These are phyloP conservation scores for Tephrocybe sp. DNA, from an alignment of 768 basidiomycete species.

Conservation along the genomic window DNA sequence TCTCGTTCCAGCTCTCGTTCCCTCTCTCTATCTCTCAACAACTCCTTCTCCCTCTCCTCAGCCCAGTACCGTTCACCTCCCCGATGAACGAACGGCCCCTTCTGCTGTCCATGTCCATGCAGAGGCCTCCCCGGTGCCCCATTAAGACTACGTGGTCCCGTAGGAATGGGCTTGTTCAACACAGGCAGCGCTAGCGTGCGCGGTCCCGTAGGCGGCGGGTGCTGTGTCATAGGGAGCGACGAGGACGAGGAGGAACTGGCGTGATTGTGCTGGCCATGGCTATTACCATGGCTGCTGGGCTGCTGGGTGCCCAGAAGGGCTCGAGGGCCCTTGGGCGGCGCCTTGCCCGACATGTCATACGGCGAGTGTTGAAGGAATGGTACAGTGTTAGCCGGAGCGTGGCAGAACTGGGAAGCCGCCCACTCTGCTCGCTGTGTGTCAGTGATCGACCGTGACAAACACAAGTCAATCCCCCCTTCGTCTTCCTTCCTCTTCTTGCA, in stretches of 20 bases:
- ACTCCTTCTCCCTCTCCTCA: not conserved
- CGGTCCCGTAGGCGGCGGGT: slow-evolving; percentile 25
- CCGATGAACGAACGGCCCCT: no score
- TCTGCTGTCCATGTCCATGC: no score
- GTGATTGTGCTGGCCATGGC: slow-evolving; percentile 16
- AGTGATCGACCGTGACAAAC: not conserved
- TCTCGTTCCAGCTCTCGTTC: not conserved
- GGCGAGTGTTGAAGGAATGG: no score
- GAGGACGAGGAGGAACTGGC: slow-evolving; percentile 6
- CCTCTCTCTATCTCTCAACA: not conserved
- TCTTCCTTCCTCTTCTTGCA: not conserved
- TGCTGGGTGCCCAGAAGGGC: slow-evolving; percentile 57
- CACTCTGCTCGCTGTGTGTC: not conserved
- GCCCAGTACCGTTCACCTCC: not conserved
- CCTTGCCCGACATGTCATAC: slow-evolving; percentile 78
- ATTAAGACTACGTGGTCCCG: slow-evolving; percentile 14
- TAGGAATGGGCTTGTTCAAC: slow-evolving; percentile 12
- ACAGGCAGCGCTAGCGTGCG: no score
- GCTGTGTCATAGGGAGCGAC: slow-evolving; percentile 2
- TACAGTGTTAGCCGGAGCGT: no score
- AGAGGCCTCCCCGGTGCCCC: no score
- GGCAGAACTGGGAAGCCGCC: no score
- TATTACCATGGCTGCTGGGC: slow-evolving; percentile 33
- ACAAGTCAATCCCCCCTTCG: not conserved
- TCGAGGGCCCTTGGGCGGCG: slow-evolving; percentile 72